Base-by-base conservation (phyloP, 2,329 filamentous ascomycete species). In the Hymenoscyphus fraxineus region DNA sequence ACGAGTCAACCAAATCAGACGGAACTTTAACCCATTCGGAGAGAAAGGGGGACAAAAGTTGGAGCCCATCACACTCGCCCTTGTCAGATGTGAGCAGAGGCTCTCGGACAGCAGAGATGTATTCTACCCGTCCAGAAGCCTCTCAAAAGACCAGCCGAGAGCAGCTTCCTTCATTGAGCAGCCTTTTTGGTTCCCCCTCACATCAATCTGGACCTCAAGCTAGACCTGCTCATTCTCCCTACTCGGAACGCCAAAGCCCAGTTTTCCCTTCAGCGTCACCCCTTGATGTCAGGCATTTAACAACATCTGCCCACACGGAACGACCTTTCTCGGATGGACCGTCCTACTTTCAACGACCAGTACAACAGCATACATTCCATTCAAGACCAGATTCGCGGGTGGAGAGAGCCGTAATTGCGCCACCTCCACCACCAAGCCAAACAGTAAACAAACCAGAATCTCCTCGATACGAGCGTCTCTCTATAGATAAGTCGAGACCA, bases 121-220 rank as follows among this genome's bases (percentile, higher is more conserved):
- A 72, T 66, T 67, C 66, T 55, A 64, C 60, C 56, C 66, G 60
- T 7, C 67, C 67, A 62, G 66, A 73, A 40, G 54, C 59, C 6
- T 39, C 54, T 44, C 64, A 68, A 31, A 70, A 71, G 13, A 51
- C 66, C 39, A 60, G 67, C 32, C 67, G 73, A 68, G 74, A 76
- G 66, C 70, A 71, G 32, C 67, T 76, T 3, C 74, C 74, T 55
- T 70, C 74, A 15, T 61, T 76, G 54, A 76, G 72, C 61, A 75
- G 73, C 64, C 58, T 76, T 7, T 74, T 76, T 70, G 71, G 65
- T 16, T 68, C 72, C 31, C 57, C 68, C 57, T 41, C 67, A 61
- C 67, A 67, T 56, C 69, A 63, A 62, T 64, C 38, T 39, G 65
- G 67, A 54, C 67, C 70, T 58, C 69, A 62, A 61, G 64, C 38